Conservation (phyloP, 345 rosid genomes). For the Fremontodendron californicum region DNA sequence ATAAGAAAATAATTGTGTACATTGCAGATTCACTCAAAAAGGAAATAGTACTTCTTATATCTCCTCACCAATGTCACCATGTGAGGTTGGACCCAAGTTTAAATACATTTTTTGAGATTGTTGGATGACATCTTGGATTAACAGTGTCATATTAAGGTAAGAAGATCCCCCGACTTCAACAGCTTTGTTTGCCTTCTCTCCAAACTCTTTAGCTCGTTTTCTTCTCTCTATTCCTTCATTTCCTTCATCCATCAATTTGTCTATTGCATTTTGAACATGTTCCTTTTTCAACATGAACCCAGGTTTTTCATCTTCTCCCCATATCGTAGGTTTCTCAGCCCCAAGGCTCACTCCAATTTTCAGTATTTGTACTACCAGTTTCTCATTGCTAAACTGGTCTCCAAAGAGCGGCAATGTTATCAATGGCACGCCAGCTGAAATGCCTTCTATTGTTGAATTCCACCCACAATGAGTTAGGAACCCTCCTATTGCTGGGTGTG, state of each 20-base stretch:
- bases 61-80: background rate
- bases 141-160: conserved; percentile 17
- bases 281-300: conserved; percentile 25
- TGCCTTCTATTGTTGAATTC: conserved; percentile 52
- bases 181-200: conserved; percentile 28
- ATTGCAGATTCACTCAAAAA: background rate
- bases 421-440: conserved; percentile 36
- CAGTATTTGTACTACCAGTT: conserved; percentile 35
- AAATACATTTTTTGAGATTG: background rate
- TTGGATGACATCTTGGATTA: conserved; percentile 31
- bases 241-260: conserved; percentile 25
- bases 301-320: conserved; percentile 33
- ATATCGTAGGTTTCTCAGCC: conserved; percentile 20
- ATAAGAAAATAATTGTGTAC: no score
- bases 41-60: background rate
- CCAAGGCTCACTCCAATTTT: conserved; percentile 41
- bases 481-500: conserved; percentile 42
- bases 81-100: background rate
- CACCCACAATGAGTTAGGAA: conserved; percentile 64
- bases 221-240: conserved; percentile 31
- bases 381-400: conserved; percentile 35
- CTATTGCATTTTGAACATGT: conserved; percentile 24
- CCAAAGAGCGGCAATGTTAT: conserved; percentile 36
- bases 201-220: conserved; percentile 29
- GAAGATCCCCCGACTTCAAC: conserved; percentile 37